Evolutionary conservation across 2,329 filamentous ascomycete genomes (phyloP), one percentile per base, ranked within the genome.

Genomic region (Paecilomyces variotii): DNA sequence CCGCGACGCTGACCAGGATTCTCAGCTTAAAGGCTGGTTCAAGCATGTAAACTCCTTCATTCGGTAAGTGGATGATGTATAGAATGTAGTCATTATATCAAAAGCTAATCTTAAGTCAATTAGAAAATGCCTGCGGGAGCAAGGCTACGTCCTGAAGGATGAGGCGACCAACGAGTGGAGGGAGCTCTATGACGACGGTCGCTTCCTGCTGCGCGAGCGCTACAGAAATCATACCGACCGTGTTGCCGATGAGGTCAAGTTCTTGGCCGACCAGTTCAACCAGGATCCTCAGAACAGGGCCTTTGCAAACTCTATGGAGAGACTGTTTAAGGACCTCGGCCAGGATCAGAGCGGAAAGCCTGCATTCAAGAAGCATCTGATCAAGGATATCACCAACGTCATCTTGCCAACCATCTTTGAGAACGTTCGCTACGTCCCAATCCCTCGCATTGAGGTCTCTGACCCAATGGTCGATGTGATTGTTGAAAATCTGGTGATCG

Each of bases 401-500:
- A 93, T 99, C 64, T 70, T 99, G 6, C 94, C 94, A 1, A 84
- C 82, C 10, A 77, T 90, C 57, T 88, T 99, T 64, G 89, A 95
- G 79, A 90, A 87, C 64, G 80, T 94, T 58, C 87, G 90, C 61
- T 99, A 99, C 74, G 84, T 99, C 12, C 91, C 94, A 3, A 85
- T 99, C 55, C 94, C 94, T 25, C 89, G 94, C 58, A 96, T 99
- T 61, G 94, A 99, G 78, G 94, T 91, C 70, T 88, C 86, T 1
- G 94, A 97, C 67, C 82, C 84, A 2, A 85, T 87, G 80, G 81
- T 96, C 56, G 94, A 99, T 74, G 88, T 88, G 54, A 84, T 97
- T 54, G 84, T 99, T 52, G 94, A 99, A 79, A 99, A 99, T 74
- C 80, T 99, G 10, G 88, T 97, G 53, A 84, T 99, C 56, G 94